Evolutionary conservation across 2,329 filamentous ascomycete species (phyloP), one percentile per base, ranked within the genome.

Genomic region (Emergomyces pasteurianus): DNA sequence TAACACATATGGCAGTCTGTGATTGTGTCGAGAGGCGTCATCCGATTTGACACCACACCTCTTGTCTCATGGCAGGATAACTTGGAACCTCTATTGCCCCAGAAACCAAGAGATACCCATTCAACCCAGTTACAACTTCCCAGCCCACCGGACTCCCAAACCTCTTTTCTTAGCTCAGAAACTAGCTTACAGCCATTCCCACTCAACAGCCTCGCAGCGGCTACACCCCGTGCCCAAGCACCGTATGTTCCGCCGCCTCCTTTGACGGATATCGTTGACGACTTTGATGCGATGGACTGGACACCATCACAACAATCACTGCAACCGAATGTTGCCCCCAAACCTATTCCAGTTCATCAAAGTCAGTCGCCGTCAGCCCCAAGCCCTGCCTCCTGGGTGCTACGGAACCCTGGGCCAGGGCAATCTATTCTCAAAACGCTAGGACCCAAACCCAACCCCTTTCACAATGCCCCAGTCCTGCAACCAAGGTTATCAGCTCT

Each of bases 271-370:
- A 65, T 63, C 38, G 66, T 65, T 31, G 67, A 70, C 42, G 64
- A 65, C 26, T 68, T 66, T 21, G 77, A 79, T 62, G 72, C 71
- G 49, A 80, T 80, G 78, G 78, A 80, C 62, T 80, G 78, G 78
- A 77, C 75, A 40, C 78, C 78, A n/a, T 76, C 77, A 42, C 71
- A 75, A 47, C 69, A 73, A 59, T 63, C 72, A 23, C 67, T 75
- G 23, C 69, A 68, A 52, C 71, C 72, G 38, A 72, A 57, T 7
- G 63, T 70, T 16, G 70, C 70, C 58, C 63, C 71, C n/a, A 63
- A 67, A 36, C 67, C 68, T 43, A 69, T 70, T 50, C 67, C 71
- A 49, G 67, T 67, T 53, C 68, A 64, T 28, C 72, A 74, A 63
- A 77, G 77, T 38, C 70, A 68, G 49, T 64, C 78, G 6, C 77